These are phyloP conservation scores for Clausena lansium DNA, from an alignment of 345 rosid species.

Conservation along the genomic window DNA sequence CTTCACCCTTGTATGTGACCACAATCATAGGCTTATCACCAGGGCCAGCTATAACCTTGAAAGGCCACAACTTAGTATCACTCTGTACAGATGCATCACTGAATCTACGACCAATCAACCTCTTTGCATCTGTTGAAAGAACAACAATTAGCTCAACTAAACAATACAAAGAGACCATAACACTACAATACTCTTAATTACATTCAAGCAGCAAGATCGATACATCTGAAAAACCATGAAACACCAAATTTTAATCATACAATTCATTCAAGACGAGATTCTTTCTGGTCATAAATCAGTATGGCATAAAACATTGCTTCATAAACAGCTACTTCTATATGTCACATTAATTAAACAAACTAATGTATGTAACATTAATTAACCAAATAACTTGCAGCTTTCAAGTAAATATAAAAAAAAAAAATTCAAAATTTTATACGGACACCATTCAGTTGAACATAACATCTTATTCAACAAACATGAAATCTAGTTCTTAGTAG, in stretches of 20 bases:
- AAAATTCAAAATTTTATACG: no score
- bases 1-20: conserved; percentile 69
- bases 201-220: background rate
- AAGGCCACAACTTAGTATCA: conserved; percentile 73
- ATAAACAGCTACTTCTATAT: background rate
- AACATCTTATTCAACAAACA: background rate
- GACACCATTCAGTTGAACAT: background rate
- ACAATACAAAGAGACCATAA: background rate
- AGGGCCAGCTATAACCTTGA: conserved; percentile 65
- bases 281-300: no score
- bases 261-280: no score
- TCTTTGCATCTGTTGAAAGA: conserved; percentile 56
- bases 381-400: background rate
- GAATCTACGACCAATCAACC: conserved; percentile 73
- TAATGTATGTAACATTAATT: no score
- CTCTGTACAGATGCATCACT: conserved; percentile 63
- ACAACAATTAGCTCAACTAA: background rate
- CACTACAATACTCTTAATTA: no score
- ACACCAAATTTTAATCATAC: no score
- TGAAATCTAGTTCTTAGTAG: background rate
- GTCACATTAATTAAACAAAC: no score
- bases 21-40: conserved; percentile 73
- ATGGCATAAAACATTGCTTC: background rate
- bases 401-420: background rate
- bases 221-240: background rate